phyloP scores from a whole-genome alignment of 805 yeast genomes.

The Metschnikowia sp. region DNA sequence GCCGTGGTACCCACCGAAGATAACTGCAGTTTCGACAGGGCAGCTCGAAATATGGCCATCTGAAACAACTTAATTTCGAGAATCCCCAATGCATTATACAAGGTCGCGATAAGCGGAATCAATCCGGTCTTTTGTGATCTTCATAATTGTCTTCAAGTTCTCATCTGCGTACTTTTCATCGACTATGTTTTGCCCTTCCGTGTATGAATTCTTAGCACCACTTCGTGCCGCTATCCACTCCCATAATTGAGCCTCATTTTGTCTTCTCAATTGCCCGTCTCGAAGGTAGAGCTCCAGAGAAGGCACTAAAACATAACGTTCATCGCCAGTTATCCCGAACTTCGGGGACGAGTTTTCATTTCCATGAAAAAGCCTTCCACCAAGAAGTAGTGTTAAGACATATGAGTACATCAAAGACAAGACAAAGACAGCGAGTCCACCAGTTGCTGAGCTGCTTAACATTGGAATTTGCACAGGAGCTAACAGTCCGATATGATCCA shows the following conservation, averaged over 20 bases:
- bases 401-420: constrained; percentile 11
- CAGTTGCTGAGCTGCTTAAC: constrained; percentile 9
- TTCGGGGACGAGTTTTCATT: not conserved
- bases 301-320: constrained; percentile 6
- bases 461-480: constrained; percentile 12
- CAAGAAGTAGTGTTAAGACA: not conserved
- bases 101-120: constrained; percentile 13
- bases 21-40: no score
- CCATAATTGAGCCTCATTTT: constrained; percentile 15
- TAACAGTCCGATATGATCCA: constrained; percentile 13
- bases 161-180: constrained; percentile 4
- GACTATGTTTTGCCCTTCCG: not conserved
- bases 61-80: no score
- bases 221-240: constrained; percentile 16
- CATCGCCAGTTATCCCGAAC: not conserved
- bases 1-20: no score
- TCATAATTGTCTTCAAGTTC: constrained; percentile 16
- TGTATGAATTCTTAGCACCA: not conserved
- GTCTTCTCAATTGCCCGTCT: constrained; percentile 1
- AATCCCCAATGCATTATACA: not conserved
- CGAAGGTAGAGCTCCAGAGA: constrained; percentile 12
- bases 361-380: not conserved
- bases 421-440: constrained; percentile 7
- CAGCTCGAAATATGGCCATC: no score
- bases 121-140: constrained; percentile 14